phyloP scores from a whole-genome alignment of 2,329 filamentous ascomycete species.

The Huntiella savannae region DNA sequence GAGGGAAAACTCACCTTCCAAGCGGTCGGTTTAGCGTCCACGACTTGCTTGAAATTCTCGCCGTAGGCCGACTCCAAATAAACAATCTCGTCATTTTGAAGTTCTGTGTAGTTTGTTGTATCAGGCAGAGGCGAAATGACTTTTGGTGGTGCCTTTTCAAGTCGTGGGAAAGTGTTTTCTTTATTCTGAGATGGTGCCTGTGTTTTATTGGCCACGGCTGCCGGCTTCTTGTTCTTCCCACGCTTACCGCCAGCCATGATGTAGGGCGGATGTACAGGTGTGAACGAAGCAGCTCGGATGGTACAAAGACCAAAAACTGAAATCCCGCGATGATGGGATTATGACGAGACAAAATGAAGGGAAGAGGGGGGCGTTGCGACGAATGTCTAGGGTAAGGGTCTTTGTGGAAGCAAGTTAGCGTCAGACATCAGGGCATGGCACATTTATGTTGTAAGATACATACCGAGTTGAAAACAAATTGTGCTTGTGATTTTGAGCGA shows the following conservation, averaged over 20 bases:
- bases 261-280: neutral
- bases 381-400: no score
- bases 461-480: no score
- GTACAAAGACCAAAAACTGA: neutral
- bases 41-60: constrained; percentile 65
- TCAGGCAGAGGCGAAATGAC: constrained; percentile 16
- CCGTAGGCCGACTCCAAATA: constrained; percentile 75
- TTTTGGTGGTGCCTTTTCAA: constrained; percentile 18
- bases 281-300: neutral
- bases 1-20: constrained; percentile 51
- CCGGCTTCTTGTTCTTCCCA: neutral
- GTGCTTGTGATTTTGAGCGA: no score
- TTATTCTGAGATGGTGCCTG: neutral
- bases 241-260: neutral
- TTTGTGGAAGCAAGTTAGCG: no score
- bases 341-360: no score
- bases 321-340: neutral
- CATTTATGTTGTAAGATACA: no score
- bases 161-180: constrained; percentile 26
- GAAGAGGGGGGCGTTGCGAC: no score
- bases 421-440: no score
- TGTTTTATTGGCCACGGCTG: neutral
- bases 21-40: constrained; percentile 43
- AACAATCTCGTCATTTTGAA: constrained; percentile 74
- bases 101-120: constrained; percentile 55